Base-by-base conservation (phyloP, 2,329 filamentous ascomycete species). In the Diplodia scrobiculata region DNA sequence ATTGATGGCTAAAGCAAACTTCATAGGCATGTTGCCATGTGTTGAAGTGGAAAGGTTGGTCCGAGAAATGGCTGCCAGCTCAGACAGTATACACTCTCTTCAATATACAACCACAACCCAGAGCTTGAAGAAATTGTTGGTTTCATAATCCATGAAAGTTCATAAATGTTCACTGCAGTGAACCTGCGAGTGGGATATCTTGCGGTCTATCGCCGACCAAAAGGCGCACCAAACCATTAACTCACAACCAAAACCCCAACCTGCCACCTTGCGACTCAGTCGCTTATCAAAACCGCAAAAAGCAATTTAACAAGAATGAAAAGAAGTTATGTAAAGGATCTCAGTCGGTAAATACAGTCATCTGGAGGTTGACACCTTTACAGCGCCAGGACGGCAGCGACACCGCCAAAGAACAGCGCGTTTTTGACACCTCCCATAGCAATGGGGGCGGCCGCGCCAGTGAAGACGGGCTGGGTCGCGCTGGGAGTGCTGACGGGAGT, bases 131-230 rank as follows among this genome's bases (percentile, higher is more conserved):
- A 11, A n/a, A 50, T 50, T 5, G 11, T 29, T 38, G 29, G 34
- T 50, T 50, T 62, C 36, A 29, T 62, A n/a, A 62, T 62, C 38
- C 58, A 50, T 48, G 3, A 32, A 50, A 62, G 5, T 25, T 51
- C 58, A 51, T 62, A 62, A 60, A 62, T 62, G 48, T 38, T 29
- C 58, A 62, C 58, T 50, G 58, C 58, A 51, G n/a, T 36, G 19
- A 3, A 7, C 34, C 41, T 62, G 58, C 58, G 27, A 62, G 58
- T 62, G 58, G 58, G 58, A 62, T 62, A 62, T 62, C 58, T 62
- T 36, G 45, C 21, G 58, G 58, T 62, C 58, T 62, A 50, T 51
- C 58, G 34, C 27, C 58, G 45, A 50, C 58, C 58, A 62, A 62
- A 45, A 45, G 36, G 36, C 58, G 19, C 58, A 13, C 58, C 58